Base-by-base conservation (phyloP, 2,329 filamentous ascomycete genomes). In the Colletotrichum sp. region DNA sequence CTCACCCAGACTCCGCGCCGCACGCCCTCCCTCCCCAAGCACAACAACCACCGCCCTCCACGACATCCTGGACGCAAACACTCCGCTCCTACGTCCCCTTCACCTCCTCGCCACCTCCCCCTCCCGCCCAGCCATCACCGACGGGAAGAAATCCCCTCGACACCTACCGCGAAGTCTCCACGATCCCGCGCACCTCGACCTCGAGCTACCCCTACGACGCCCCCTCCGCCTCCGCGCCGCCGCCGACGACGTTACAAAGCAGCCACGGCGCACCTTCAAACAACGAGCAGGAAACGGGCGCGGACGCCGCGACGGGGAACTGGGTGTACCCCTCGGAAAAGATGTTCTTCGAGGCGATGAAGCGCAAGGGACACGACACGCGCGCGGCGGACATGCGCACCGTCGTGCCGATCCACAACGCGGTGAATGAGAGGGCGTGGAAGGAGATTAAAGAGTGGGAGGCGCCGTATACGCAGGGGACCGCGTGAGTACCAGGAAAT, bases 321-420 rank as follows among this genome's bases (percentile, higher is more conserved):
- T 99, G 97, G 97, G 93, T 99, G 77, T 99, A 99, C 85, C 97
- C 97, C 0, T 97, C 95, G 0, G 96, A 99, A 84, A 94, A 95
- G 82, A 98, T 98, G 93, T 99, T 99, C 89, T 99, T 99, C 87
- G 95, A 98, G 64, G 97, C 97, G 61, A 96, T 99, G 92, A 92
- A 94, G 88, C 93, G 96, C 83, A 99, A 99, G 86, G 94, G 93
- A 59, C 93, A 96, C 87, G 92, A 93, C 77, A 93, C 91, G 34
- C 87, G 89, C 16, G 92, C 91, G 1, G 88, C 90, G 8, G 96
- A 98, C 85, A 98, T 98, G 93, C 93, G 92, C 81, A 95, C 95
- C 39, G 96, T 99, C 39, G 96, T 99, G 71, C 97, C 96, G 4
- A 99, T 99, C 81, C 97, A 99, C 87, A 99, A 99, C 84, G 97